Conservation (phyloP, 2,329 filamentous ascomycete genomes). For the Fusarium cyanostomum region DNA sequence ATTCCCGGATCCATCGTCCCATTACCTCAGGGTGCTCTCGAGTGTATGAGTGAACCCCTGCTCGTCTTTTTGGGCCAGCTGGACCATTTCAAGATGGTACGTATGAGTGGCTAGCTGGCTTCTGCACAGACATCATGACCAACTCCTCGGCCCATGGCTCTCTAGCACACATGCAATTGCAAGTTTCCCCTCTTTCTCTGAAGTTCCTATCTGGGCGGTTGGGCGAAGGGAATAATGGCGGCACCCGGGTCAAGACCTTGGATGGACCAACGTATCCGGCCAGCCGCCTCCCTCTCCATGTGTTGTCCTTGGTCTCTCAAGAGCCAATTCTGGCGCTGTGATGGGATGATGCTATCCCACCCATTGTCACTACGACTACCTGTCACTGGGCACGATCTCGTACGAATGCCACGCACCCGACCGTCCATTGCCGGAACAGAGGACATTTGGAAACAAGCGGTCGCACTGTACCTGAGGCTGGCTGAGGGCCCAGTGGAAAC, state of each 20-base stretch:
- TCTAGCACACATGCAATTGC: constrained; percentile 5
- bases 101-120: constrained; percentile 1
- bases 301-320: not conserved
- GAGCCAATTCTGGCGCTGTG: not conserved
- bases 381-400: not conserved
- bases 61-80: not conserved
- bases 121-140: constrained; percentile 13
- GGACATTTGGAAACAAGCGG: too few species aligned
- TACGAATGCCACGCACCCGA: not conserved
- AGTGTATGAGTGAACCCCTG: not conserved
- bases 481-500: not conserved
- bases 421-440: not conserved
- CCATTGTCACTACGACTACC: not conserved
- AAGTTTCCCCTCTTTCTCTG: constrained; percentile 13
- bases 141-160: constrained; percentile 5
- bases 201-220: constrained; percentile 19
- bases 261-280: not conserved
- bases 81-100: not conserved
- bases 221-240: constrained; percentile 25
- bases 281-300: not conserved
- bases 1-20: not conserved
- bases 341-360: not conserved
- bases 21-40: not conserved
- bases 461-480: constrained; percentile 9
- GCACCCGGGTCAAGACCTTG: not conserved